Evolutionary conservation across 2,329 filamentous ascomycete species (phyloP).

Genomic region (Venturia carpophila): DNA sequence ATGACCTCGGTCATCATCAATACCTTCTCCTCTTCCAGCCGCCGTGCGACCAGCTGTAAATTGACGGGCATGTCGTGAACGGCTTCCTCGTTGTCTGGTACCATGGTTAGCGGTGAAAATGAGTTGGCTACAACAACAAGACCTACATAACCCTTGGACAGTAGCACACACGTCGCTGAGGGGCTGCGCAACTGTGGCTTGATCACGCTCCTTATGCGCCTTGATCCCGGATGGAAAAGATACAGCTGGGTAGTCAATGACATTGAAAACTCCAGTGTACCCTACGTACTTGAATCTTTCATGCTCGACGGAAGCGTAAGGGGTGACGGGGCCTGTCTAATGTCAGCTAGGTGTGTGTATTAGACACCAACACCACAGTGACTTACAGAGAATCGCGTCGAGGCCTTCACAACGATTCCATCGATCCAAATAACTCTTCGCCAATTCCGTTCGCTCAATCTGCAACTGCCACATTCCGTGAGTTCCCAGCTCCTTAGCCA

Average conservation of each 20-base stretch:
- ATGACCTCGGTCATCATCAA: constrained; percentile 33
- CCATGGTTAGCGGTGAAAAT: not conserved
- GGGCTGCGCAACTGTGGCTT: constrained; percentile 23
- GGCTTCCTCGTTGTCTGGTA: constrained; percentile 30
- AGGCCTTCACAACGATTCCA: constrained; percentile 35
- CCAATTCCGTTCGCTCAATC: constrained; percentile 37
- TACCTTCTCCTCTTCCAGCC: constrained; percentile 38
- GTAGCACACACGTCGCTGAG: constrained; percentile 33
- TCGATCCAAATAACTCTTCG: constrained; percentile 38
- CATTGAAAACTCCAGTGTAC: constrained; percentile 41
- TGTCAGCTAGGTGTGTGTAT: constrained; percentile 13
- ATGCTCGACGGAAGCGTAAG: constrained; percentile 36
- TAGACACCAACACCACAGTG: constrained; percentile 2
- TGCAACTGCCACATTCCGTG: constrained; percentile 45
- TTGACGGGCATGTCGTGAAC: constrained; percentile 39
- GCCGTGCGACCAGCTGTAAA: constrained; percentile 35
- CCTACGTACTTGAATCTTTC: constrained; percentile 40
- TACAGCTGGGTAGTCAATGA: constrained; percentile 40
- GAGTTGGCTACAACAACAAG: not conserved
- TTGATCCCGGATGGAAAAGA: constrained; percentile 38
- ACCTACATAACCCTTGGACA: constrained; percentile 36
- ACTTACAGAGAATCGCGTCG: constrained; percentile 36
- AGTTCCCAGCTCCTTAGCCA: constrained; percentile 38
- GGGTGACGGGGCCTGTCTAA: constrained; percentile 35
- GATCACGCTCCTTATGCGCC: constrained; percentile 35